Conservation (phyloP, 306 rosid genomes). For the Begonia fuchsioides region DNA sequence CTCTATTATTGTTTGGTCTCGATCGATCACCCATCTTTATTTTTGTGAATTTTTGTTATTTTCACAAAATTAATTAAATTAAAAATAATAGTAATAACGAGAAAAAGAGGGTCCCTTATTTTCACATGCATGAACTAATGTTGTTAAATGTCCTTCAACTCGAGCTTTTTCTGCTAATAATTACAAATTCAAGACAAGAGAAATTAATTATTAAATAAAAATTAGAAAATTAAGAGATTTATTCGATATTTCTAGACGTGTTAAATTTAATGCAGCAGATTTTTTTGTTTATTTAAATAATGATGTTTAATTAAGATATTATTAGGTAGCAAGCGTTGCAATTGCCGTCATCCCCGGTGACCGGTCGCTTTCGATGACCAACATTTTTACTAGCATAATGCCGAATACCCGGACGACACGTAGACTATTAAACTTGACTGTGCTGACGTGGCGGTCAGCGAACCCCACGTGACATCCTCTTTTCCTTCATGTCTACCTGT, state of each 20-base stretch:
- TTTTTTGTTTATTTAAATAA: no score
- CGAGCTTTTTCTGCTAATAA: no score
- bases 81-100: not conserved
- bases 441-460: conserved; percentile 22
- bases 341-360: conserved; percentile 15
- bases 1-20: no score
- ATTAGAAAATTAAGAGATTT: no score
- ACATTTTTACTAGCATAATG: conserved; percentile 17
- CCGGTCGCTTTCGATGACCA: conserved; percentile 23
- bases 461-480: conserved; percentile 34
- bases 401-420: conserved; percentile 16
- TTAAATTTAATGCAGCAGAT: no score
- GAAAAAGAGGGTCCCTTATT: not conserved
- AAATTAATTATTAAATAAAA: no score
- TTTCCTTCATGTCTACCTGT: conserved; percentile 26
- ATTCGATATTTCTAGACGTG: no score
- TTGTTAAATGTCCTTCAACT: no score
- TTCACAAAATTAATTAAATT: conserved; percentile 23
- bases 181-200: no score
- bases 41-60: conserved; percentile 3
- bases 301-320: no score
- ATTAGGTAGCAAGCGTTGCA: not conserved
- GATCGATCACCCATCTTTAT: no score
- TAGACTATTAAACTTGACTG: not conserved
- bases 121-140: no score